A percentile compares a stretch with the other conserved stretches of the same genome.
These are phyloP conservation scores for Xylariaceae sp. DNA, from an alignment of 2,329 filamentous ascomycete genomes.

Conservation along the genomic window DNA sequence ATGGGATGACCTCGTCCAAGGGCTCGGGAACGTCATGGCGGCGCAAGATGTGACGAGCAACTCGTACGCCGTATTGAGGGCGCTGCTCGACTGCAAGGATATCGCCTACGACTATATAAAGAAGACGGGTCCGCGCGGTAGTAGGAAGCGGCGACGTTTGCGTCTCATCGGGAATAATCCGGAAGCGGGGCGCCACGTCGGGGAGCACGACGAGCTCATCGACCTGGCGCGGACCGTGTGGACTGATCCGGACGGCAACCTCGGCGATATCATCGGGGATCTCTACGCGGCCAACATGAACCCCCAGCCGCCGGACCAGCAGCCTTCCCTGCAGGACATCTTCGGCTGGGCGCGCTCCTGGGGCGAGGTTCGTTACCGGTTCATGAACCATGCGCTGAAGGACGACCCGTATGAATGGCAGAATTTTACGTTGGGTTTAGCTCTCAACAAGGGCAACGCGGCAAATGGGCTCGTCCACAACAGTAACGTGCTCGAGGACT, in stretches of 20 bases:
- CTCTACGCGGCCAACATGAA: background rate
- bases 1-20: background rate
- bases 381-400: constrained; percentile 10
- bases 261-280: background rate
- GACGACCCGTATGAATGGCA: constrained; percentile 2
- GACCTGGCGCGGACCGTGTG: constrained; percentile 2
- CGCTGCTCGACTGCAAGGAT: background rate
- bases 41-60: background rate
- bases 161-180: background rate
- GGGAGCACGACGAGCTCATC: constrained; percentile 3
- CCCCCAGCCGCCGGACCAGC: background rate
- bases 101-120: constrained; percentile 13
- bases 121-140: no score
- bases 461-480: constrained; percentile 20
- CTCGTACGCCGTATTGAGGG: background rate
- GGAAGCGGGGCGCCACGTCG: background rate
- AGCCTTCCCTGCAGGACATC: background rate
- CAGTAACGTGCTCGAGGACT: constrained; percentile 4
- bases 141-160: background rate
- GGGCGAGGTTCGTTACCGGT: constrained; percentile 14
- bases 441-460: background rate
- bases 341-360: constrained; percentile 2
- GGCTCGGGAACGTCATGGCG: background rate
- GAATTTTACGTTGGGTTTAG: background rate
- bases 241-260: background rate